These are phyloP conservation scores for Trichoderma aggressivum DNA, from an alignment of 2,329 filamentous ascomycete species.

Conservation along the genomic window DNA sequence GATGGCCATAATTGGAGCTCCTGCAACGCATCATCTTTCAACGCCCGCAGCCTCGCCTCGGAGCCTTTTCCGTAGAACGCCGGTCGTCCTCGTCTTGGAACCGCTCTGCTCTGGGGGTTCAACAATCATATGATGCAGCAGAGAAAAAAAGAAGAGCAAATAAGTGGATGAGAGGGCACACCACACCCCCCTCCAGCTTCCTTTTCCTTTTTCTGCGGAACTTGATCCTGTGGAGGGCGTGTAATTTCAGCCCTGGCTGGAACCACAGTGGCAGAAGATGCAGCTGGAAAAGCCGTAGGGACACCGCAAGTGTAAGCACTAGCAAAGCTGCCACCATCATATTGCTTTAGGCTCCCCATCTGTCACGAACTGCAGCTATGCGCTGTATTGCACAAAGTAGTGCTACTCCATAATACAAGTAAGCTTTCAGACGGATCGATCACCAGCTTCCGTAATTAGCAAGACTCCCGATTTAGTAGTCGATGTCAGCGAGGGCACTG, in stretches of 20 bases:
- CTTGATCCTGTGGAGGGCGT: neutral
- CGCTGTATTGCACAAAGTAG: constrained; percentile 14
- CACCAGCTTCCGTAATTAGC: constrained; percentile 8
- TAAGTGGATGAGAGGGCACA: neutral
- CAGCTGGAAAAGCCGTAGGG: constrained; percentile 3
- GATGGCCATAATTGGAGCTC: neutral
- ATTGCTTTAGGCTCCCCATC: constrained; percentile 4
- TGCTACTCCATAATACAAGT: constrained; percentile 3
- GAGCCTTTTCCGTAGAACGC: neutral
- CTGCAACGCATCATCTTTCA: neutral
- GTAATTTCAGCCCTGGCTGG: constrained; percentile 15
- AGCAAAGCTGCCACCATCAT: constrained; percentile 9
- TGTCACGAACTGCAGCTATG: constrained; percentile 13
- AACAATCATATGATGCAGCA: constrained; percentile 9
- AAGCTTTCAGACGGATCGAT: constrained; percentile 9
- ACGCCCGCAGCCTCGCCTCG: constrained; percentile 3
- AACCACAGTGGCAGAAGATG: constrained; percentile 9
- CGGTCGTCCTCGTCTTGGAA: neutral
- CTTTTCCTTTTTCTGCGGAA: neutral
- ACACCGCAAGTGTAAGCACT: constrained; percentile 18
- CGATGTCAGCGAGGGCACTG: neutral
- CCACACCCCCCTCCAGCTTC: neutral
- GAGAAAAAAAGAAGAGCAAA: neutral
- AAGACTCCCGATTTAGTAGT: neutral
- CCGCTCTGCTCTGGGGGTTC: neutral